A percentile compares a stretch with the other conserved stretches of the same genome.
Evolutionary conservation across 2,329 filamentous ascomycete genomes (phyloP).

Genomic region (Knufia fluminis): DNA sequence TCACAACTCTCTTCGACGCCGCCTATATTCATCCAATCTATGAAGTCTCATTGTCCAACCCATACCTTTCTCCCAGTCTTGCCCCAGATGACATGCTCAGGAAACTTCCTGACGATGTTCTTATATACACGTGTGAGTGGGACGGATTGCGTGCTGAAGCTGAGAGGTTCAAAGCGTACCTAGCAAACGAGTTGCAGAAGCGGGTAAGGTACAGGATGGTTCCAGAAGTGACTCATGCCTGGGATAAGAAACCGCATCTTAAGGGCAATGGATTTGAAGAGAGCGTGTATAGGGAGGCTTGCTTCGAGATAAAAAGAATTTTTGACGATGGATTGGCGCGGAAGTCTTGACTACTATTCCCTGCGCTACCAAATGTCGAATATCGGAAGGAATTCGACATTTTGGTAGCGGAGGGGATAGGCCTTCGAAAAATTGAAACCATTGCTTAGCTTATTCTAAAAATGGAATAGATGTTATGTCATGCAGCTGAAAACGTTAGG

Average conservation of each 20-base stretch:
- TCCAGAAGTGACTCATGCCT: conserved; percentile 1
- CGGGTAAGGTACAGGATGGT: conserved; percentile 3
- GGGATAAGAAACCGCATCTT: conserved; percentile 3
- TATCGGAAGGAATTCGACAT: neutral
- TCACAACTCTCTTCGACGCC: conserved; percentile 4
- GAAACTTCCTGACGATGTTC: neutral
- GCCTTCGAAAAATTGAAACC: neutral
- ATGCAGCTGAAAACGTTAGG: conserved; percentile 1
- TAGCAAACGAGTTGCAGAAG: conserved; percentile 3
- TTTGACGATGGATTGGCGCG: conserved; percentile 1
- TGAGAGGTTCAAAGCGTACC: conserved; percentile 2
- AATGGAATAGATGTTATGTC: conserved; percentile 4
- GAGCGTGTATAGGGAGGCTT: conserved; percentile 3
- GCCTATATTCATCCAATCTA: conserved; percentile 2
- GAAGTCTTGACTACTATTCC: conserved; percentile 1
- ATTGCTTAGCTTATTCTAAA: conserved; percentile 4
- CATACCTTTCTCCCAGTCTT: conserved; percentile 1
- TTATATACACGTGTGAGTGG: conserved; percentile 3
- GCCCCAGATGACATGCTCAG: conserved; percentile 2
- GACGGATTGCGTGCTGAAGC: conserved; percentile 3
- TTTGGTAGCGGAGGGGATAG: neutral
- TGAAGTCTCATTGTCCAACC: conserved; percentile 2
- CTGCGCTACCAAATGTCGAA: neutral
- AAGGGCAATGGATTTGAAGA: neutral
- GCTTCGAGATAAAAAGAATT: conserved; percentile 4